These are phyloP conservation scores for Colletotrichum scovillei DNA, from an alignment of 2,329 filamentous ascomycete species.

Conservation along the genomic window DNA sequence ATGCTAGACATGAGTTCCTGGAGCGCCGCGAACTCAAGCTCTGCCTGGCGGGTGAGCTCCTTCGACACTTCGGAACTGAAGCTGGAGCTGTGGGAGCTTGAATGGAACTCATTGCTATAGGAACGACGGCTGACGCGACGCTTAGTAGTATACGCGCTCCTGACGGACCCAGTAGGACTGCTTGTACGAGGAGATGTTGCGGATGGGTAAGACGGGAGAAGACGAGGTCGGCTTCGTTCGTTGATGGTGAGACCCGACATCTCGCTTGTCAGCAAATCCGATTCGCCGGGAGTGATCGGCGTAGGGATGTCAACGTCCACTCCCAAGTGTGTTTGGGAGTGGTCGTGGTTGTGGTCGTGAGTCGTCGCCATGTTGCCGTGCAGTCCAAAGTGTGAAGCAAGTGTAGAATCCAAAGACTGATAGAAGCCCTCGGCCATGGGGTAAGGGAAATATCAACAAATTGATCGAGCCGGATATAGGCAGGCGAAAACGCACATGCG, in stretches of 20 bases:
- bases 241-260: background rate
- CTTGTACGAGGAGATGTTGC: background rate
- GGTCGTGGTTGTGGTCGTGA: background rate
- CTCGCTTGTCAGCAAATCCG: background rate
- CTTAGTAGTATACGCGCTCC: background rate
- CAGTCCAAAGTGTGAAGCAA: background rate
- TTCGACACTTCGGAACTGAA: slow-evolving; percentile 18
- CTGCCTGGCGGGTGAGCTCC: slow-evolving; percentile 26
- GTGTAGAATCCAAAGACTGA: slow-evolving; percentile 4
- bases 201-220: background rate
- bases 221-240: background rate
- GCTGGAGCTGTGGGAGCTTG: background rate
- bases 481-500: too few species aligned
- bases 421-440: background rate
- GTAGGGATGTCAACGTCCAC: background rate
- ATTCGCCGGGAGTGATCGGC: background rate
- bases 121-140: slow-evolving; percentile 18
- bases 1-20: slow-evolving; percentile 29
- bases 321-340: background rate
- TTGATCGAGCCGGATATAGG: background rate
- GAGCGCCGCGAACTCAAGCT: slow-evolving; percentile 28
- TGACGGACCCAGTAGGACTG: slow-evolving; percentile 21
- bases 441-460: background rate
- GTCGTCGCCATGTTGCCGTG: background rate
- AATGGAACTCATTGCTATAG: background rate